Conservation (phyloP, 352 stramenopile genomes). For the Pythium angustatum region DNA sequence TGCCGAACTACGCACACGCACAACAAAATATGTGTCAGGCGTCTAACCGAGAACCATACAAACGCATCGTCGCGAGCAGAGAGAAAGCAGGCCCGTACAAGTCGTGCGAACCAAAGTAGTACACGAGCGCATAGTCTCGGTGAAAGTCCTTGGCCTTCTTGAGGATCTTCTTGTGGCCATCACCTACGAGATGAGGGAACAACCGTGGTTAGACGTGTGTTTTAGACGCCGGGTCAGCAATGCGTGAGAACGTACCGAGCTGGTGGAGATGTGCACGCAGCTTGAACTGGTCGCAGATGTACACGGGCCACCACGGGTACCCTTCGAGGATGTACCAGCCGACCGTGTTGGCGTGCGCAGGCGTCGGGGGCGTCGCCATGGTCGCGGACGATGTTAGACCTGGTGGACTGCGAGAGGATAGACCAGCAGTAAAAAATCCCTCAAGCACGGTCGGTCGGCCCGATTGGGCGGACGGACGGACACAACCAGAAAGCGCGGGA, state of each 20-base stretch:
- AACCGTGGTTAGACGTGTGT: conserved; percentile 2
- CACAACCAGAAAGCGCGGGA: no score
- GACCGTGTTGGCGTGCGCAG: conserved; percentile 53
- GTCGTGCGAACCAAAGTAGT: conserved; percentile 82
- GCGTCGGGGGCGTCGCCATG: conserved; percentile 3
- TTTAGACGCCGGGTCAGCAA: neutral
- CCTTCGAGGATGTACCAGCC: conserved; percentile 87
- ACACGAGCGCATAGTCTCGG: conserved; percentile 72
- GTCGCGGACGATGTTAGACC: no score
- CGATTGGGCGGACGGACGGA: no score
- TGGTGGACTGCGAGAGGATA: no score
- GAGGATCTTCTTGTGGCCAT: conserved; percentile 65
- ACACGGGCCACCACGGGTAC: conserved; percentile 86
- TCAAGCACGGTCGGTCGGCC: no score
- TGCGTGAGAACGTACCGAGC: conserved; percentile 41
- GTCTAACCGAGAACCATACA: neutral
- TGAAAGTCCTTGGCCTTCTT: conserved; percentile 77
- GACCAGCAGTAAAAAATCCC: no score
- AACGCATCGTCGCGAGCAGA: no score
- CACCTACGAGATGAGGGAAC: conserved; percentile 25
- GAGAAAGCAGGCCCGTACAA: conserved; percentile 56
- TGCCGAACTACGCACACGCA: conserved; percentile 38
- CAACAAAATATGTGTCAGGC: conserved; percentile 15
- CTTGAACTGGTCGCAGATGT: conserved; percentile 80
- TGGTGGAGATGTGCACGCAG: conserved; percentile 64